Conservation (phyloP, 2,329 filamentous ascomycete species). For the Cordyceps cicadae region DNA sequence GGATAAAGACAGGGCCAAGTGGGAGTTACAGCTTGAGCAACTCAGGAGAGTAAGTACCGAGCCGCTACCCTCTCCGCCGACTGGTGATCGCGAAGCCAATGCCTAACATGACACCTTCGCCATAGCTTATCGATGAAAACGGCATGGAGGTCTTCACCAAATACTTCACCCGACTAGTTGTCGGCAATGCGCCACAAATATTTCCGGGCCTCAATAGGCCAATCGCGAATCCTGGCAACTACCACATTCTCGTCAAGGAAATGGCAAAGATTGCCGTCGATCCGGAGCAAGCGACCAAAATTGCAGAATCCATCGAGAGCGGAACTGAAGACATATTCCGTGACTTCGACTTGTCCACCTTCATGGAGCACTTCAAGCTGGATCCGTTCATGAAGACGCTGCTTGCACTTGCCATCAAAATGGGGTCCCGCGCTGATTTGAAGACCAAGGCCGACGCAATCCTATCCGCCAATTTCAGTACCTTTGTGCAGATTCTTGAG, state of each 20-base stretch:
- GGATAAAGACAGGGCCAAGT: slow-evolving; percentile 84
- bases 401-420: slow-evolving; percentile 81
- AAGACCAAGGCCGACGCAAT: slow-evolving; percentile 92
- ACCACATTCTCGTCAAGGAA: slow-evolving; percentile 73
- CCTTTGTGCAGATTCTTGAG: slow-evolving; percentile 70
- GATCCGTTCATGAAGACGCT: slow-evolving; percentile 83
- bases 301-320: slow-evolving; percentile 86
- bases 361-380: slow-evolving; percentile 92
- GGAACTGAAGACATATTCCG: slow-evolving; percentile 89
- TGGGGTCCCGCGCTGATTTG: slow-evolving; percentile 69
- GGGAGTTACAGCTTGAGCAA: slow-evolving; percentile 84
- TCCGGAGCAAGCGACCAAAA: slow-evolving; percentile 74
- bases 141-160: slow-evolving; percentile 98
- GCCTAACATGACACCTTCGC: background rate
- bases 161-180: slow-evolving; percentile 88
- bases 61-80: background rate
- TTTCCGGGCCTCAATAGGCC: slow-evolving; percentile 72
- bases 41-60: slow-evolving; percentile 67
- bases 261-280: slow-evolving; percentile 79
- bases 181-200: slow-evolving; percentile 83
- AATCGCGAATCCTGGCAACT: slow-evolving; percentile 69
- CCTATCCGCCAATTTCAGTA: slow-evolving; percentile 67
- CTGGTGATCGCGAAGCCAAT: slow-evolving; percentile 10
- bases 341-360: slow-evolving; percentile 91
- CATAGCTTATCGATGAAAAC: slow-evolving; percentile 90